Percentiles rank a stretch among this genome's conserved stretches.
Evolutionary conservation across 1,284 basidiomycete species (phyloP).

Genomic region (Heterobasidion occidentale): DNA sequence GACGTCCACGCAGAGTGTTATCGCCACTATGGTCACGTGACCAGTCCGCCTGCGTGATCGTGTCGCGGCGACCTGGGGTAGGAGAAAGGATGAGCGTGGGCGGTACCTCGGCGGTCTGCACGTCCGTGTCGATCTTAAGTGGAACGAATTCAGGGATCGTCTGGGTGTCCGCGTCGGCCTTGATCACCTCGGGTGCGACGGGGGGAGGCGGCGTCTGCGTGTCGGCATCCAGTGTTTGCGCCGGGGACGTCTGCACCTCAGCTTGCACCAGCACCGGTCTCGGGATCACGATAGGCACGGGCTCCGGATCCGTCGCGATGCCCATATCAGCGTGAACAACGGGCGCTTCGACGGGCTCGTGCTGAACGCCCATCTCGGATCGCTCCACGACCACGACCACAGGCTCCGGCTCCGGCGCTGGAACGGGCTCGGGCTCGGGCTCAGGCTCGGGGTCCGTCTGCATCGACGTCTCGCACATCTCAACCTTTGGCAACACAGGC

Average conservation of each 20-base stretch:
- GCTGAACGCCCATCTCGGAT: conserved; percentile 35
- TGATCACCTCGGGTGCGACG: not conserved
- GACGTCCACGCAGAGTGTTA: conserved; percentile 30
- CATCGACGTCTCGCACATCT: not conserved
- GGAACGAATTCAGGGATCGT: not conserved
- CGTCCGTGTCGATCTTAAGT: not conserved
- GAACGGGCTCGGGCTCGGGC: conserved; percentile 6
- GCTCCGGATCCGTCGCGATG: conserved; percentile 17
- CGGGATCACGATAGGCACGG: conserved; percentile 9
- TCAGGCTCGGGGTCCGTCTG: conserved; percentile 7
- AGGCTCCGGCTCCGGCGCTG: not conserved
- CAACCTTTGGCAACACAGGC: conserved; percentile 2
- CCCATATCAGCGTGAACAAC: conserved; percentile 26
- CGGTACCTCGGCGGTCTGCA: not conserved
- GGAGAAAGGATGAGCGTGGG: not conserved
- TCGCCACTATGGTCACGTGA: conserved; percentile 37
- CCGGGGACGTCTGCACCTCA: conserved; percentile 31
- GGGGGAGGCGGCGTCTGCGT: conserved; percentile 20
- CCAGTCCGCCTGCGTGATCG: conserved; percentile 38
- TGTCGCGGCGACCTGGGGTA: conserved; percentile 28
- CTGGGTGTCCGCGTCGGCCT: not conserved
- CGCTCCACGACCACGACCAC: conserved; percentile 10
- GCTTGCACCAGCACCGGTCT: conserved; percentile 19
- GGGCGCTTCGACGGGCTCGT: conserved; percentile 20
- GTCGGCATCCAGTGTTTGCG: conserved; percentile 16